These are phyloP conservation scores for Rhizopus arrhizus DNA, from an alignment of 371 early-diverging fungal species.

Conservation along the genomic window DNA sequence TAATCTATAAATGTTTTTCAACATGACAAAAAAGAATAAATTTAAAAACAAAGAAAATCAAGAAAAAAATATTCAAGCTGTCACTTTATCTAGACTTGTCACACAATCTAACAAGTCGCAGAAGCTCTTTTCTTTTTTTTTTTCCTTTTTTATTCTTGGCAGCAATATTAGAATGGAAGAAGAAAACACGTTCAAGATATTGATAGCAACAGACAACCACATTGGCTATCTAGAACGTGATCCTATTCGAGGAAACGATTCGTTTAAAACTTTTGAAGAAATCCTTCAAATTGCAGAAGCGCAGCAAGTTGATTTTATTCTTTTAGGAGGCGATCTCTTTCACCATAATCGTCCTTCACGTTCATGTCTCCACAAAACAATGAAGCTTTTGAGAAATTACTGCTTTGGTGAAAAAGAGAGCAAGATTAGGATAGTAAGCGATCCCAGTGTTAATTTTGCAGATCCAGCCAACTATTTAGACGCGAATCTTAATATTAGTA, in stretches of 20 bases:
- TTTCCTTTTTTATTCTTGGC: not conserved
- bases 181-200: conserved; percentile 43
- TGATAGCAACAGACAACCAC: conserved; percentile 97
- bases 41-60: not conserved
- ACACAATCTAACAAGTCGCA: too few species aligned
- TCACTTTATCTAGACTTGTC: not conserved
- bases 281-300: conserved; percentile 80
- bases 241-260: conserved; percentile 90
- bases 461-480: conserved; percentile 86
- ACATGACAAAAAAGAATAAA: not conserved
- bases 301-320: conserved; percentile 87
- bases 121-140: not conserved
- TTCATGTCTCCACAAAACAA: conserved; percentile 73
- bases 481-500: conserved; percentile 83
- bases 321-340: conserved; percentile 99
- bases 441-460: conserved; percentile 75
- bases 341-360: conserved; percentile 98
- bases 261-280: conserved; percentile 94
- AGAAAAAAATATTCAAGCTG: not conserved
- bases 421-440: conserved; percentile 75
- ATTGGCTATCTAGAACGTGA: conserved; percentile 97
- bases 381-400: conserved; percentile 79
- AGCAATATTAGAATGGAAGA: conserved; percentile 9
- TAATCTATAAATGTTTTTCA: not conserved
- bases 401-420: conserved; percentile 83